Conservation (phyloP, 257 asterid species). For the Catharanthus roseus region DNA sequence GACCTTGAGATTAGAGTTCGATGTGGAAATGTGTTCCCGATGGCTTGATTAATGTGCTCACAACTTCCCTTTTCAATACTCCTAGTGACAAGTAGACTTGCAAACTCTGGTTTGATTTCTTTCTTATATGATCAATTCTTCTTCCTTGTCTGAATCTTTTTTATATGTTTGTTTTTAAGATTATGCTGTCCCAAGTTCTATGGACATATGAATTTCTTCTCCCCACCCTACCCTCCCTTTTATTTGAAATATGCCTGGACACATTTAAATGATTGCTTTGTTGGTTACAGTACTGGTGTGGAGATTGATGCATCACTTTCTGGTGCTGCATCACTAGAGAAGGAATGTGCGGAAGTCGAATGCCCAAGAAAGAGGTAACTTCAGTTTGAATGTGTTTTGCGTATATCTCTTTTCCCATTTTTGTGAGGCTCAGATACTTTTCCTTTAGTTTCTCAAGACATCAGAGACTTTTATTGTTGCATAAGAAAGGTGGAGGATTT, state of each 20-base stretch:
- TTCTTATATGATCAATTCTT: background rate
- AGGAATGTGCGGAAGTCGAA: constrained; percentile 47
- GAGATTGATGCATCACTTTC: constrained; percentile 38
- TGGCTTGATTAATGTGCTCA: too few species aligned
- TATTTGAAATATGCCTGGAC: background rate
- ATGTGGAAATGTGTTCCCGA: too few species aligned
- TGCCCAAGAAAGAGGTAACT: constrained; percentile 66
- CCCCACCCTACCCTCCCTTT: background rate
- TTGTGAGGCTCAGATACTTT: background rate
- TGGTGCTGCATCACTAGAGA: constrained; percentile 46
- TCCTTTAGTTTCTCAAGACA: background rate
- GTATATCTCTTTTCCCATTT: background rate
- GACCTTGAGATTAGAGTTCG: background rate
- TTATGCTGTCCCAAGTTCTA: too few species aligned
- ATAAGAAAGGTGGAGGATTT: background rate
- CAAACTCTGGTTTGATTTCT: background rate
- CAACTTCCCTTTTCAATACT: background rate
- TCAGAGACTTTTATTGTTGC: background rate
- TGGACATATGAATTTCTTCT: background rate
- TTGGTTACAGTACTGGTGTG: constrained; percentile 37
- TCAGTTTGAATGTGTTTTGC: background rate
- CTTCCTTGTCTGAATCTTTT: background rate
- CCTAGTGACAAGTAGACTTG: background rate
- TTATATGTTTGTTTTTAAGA: background rate
- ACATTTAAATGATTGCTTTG: constrained; percentile 14